phyloP scores from a whole-genome alignment of 345 rosid species.

The Hypericum perforatum region DNA sequence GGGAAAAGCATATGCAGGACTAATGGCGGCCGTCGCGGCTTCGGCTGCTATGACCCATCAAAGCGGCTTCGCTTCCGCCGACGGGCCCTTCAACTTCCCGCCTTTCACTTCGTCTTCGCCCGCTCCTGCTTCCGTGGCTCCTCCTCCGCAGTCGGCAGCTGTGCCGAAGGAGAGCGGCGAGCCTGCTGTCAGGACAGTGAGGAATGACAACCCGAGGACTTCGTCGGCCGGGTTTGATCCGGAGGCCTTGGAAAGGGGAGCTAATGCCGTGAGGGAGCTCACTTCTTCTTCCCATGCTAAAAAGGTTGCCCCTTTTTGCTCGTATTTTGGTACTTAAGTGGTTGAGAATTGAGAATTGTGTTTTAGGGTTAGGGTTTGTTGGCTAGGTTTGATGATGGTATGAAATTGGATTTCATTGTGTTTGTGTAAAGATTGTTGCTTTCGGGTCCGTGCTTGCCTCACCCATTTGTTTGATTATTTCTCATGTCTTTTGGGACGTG shows the following conservation, averaged over 20 bases:
- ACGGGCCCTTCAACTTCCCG: conserved; percentile 52
- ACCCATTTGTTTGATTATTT: too few species aligned
- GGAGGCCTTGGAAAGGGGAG: conserved; percentile 84
- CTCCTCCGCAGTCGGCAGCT: conserved; percentile 12
- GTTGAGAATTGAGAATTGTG: neutral
- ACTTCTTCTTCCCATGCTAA: conserved; percentile 55
- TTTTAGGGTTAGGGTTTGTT: neutral
- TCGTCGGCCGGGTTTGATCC: conserved; percentile 86
- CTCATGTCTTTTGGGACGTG: too few species aligned
- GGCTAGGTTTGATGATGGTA: neutral
- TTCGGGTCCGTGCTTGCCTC: too few species aligned
- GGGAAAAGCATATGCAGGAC: conserved; percentile 51
- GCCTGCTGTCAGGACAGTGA: conserved; percentile 29
- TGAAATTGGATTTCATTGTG: too few species aligned
- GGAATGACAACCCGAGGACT: conserved; percentile 76
- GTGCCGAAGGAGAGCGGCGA: conserved; percentile 27
- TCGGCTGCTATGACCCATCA: conserved; percentile 40
- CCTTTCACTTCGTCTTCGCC: conserved; percentile 28
- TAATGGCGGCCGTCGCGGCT: conserved; percentile 62
- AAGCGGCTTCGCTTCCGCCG: conserved; percentile 29
- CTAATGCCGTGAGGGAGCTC: conserved; percentile 57
- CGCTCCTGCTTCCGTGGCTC: conserved; percentile 19
- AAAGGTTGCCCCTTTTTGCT: conserved; percentile 36
- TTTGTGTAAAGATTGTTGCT: too few species aligned
- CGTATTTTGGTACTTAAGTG: neutral